Evolutionary conservation across 176 grass and related monocot species (phyloP).

Genomic region (Eragrostis nindensis): DNA sequence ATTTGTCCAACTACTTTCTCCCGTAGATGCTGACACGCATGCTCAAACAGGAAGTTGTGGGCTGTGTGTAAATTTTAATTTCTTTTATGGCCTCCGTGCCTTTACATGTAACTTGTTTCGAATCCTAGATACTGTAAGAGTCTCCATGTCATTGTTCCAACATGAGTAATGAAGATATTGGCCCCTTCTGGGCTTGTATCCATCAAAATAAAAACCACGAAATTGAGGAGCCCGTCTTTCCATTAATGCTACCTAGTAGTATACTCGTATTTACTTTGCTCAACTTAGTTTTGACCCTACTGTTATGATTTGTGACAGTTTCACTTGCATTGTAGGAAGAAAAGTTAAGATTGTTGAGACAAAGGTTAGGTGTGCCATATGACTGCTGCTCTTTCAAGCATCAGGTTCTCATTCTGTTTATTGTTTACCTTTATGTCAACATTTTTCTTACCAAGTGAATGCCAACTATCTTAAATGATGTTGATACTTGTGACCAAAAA

Average conservation of each 20-base stretch:
- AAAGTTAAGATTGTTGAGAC: constrained; percentile 70
- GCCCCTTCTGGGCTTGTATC: too few species aligned
- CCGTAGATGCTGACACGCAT: background rate
- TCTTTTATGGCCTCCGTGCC: too few species aligned
- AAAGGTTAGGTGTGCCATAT: constrained; percentile 69
- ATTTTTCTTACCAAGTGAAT: constrained; percentile 12
- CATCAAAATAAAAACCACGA: too few species aligned
- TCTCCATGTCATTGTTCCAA: too few species aligned
- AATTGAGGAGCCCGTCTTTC: too few species aligned
- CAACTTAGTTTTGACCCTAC: background rate
- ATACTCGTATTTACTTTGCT: constrained; percentile 11
- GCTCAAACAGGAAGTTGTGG: background rate
- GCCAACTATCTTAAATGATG: background rate
- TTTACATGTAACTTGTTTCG: too few species aligned
- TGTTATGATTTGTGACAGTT: constrained; percentile 16
- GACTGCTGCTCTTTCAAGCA: constrained; percentile 61
- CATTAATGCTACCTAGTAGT: too few species aligned
- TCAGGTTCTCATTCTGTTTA: constrained; percentile 53
- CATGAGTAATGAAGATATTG: too few species aligned
- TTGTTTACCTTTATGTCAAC: background rate
- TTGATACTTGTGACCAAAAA: constrained; percentile 16
- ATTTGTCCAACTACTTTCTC: background rate
- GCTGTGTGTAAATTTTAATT: too few species aligned
- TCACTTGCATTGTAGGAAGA: constrained; percentile 59
- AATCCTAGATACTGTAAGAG: too few species aligned